Conservation (phyloP, 331 rosid species). For the Rosa hybrid region DNA sequence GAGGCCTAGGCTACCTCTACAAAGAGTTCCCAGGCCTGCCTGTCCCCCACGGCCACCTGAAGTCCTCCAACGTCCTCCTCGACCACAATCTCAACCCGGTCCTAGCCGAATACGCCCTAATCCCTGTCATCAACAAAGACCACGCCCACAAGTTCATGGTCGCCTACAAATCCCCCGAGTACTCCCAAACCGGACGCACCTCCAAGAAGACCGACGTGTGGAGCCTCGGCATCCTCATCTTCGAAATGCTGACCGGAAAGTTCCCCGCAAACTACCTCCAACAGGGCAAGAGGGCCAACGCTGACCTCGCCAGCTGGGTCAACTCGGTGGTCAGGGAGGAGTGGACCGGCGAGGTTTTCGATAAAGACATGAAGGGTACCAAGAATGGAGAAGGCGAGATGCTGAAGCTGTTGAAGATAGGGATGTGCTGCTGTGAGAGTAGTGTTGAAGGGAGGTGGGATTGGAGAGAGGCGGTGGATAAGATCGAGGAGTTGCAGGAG, state of each 20-base stretch:
- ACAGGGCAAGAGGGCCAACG: constrained; percentile 44
- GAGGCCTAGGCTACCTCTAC: constrained; percentile 58
- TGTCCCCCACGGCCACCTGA: constrained; percentile 74
- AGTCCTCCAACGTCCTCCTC: constrained; percentile 71
- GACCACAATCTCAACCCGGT: constrained; percentile 45
- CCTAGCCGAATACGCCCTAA: constrained; percentile 59
- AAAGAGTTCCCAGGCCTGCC: constrained; percentile 36
- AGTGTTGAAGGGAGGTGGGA: constrained; percentile 58
- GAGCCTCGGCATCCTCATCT: constrained; percentile 75
- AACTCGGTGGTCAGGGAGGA: constrained; percentile 70
- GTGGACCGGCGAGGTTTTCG: constrained; percentile 86
- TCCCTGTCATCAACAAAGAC: constrained; percentile 37
- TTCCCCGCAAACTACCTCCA: constrained; percentile 60
- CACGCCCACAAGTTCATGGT: constrained; percentile 72
- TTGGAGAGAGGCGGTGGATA: constrained; percentile 53
- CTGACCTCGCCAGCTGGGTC: constrained; percentile 75
- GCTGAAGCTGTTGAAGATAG: constrained; percentile 73
- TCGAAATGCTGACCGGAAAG: constrained; percentile 63
- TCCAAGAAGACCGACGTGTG: constrained; percentile 58
- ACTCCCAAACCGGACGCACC: constrained; percentile 32
- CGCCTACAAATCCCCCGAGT: constrained; percentile 68
- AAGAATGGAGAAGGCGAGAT: constrained; percentile 60
- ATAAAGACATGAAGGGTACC: constrained; percentile 36
- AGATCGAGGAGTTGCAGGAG: constrained; percentile 66
- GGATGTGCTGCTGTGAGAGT: constrained; percentile 67